Base-by-base conservation (phyloP, 345 rosid genomes). In the Adansonia digitata region DNA sequence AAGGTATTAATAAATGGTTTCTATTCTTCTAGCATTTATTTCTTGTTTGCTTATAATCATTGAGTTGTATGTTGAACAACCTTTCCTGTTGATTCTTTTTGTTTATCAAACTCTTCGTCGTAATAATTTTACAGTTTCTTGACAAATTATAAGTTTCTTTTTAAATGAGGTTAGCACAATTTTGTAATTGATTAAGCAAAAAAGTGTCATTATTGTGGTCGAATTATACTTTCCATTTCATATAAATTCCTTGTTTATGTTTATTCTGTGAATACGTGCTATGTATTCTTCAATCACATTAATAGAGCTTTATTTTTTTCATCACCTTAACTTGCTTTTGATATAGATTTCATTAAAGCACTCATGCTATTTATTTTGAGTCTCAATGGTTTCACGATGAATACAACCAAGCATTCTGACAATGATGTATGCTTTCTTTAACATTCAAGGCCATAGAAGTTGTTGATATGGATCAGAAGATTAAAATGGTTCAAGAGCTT, bases 381-480 rank as follows among this genome's bases (percentile, higher is more conserved):
- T 43, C 48, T 43, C 13, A 18, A 67, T 67, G 14, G 53, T 53
- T 71, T 52, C 34, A 2, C 1, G 11, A 39, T 11, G 35, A 55
- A 17, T 55, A 14, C 63, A 22, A 7, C 49, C 63, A 17, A 22
- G 67, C 46, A 55, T 71, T 53, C 72, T 79, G 60, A 79, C 39
- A 20, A 22, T 69, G n/a, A 29, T 42, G 11, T 61, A n/a, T 76
- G 45, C 72, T 76, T 45, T 74, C 8, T 80, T 69, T 75, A 27
- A 43, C 27, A 72, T 24, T 61, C 63, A 73, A 88, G 90, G 92
- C 89, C 22, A 86, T 88, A 42, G 92, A 88, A 74, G 90, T 86
- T 15, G 90, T 86, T 68, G 92, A 85, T 77, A 71, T 85, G 48
- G 90, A 88, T 74, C 92, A 88, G 86, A 88, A 88, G 76, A 82